Evolutionary conservation across 768 basidiomycete species (phyloP).

Genomic region (Cubamyces sp.): DNA sequence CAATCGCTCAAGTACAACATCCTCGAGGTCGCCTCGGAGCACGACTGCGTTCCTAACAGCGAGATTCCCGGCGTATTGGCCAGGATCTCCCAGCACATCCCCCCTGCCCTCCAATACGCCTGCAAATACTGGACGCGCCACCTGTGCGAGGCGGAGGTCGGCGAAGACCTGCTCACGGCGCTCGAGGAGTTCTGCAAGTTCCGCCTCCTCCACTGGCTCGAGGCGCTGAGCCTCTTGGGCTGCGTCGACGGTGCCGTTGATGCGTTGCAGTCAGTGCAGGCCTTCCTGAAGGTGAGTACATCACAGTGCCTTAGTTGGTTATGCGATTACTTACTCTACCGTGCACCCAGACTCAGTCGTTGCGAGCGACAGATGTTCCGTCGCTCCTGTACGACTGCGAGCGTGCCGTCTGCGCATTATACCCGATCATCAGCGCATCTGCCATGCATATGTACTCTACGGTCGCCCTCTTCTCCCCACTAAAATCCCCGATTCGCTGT

Average conservation of each 20-base stretch:
- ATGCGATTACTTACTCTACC: too few species aligned
- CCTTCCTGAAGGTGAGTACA: neutral
- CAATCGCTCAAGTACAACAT: slow-evolving; percentile 7
- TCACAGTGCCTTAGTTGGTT: too few species aligned
- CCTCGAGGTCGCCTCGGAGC: neutral
- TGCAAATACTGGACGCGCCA: slow-evolving; percentile 22
- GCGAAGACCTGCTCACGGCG: neutral
- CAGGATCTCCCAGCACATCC: slow-evolving; percentile 11
- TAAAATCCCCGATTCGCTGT: neutral
- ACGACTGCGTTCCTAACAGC: neutral
- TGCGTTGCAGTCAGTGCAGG: neutral
- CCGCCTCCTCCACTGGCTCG: slow-evolving; percentile 31
- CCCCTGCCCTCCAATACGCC: slow-evolving; percentile 28
- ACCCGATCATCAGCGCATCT: slow-evolving; percentile 17
- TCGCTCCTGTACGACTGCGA: slow-evolving; percentile 17
- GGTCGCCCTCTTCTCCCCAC: slow-evolving; percentile 6
- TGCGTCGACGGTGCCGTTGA: slow-evolving; percentile 2
- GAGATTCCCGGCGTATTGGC: slow-evolving; percentile 3
- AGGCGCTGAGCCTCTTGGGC: slow-evolving; percentile 16
- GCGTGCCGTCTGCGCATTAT: slow-evolving; percentile 17
- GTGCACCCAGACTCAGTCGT: neutral
- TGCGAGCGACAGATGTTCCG: neutral
- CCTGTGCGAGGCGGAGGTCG: slow-evolving; percentile 2
- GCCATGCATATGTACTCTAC: slow-evolving; percentile 19
- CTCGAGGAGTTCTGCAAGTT: slow-evolving; percentile 15